These are phyloP conservation scores for Citrus mangshanensis DNA, from an alignment of 345 rosid genomes.

Conservation along the genomic window DNA sequence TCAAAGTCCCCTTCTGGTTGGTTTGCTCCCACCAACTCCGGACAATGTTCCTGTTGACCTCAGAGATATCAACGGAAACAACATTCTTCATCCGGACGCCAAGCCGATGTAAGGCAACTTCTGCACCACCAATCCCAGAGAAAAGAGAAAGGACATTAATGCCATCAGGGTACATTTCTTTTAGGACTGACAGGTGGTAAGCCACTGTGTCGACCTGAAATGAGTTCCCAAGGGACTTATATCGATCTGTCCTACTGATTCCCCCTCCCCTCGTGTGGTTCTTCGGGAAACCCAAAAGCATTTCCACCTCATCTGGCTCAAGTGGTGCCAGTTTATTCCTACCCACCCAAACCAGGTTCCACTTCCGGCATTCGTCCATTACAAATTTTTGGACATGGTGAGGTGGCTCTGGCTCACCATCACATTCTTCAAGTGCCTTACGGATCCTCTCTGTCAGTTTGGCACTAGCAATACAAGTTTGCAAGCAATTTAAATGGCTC, in stretches of 20 bases:
- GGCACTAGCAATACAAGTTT: slow-evolving; percentile 69
- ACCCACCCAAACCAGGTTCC: slow-evolving; percentile 98
- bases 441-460: slow-evolving; percentile 71
- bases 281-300: slow-evolving; percentile 83
- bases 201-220: slow-evolving; percentile 98
- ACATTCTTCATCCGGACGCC: slow-evolving; percentile 65
- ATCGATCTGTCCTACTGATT: slow-evolving; percentile 72
- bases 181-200: slow-evolving; percentile 71
- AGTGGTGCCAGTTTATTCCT: slow-evolving; percentile 81
- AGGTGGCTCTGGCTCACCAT: slow-evolving; percentile 72
- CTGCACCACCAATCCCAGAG: slow-evolving; percentile 94
- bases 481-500: slow-evolving; percentile 74
- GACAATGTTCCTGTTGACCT: slow-evolving; percentile 54
- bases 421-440: slow-evolving; percentile 44
- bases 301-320: slow-evolving; percentile 87
- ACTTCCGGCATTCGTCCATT: slow-evolving; percentile 64
- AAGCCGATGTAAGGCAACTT: slow-evolving; percentile 82
- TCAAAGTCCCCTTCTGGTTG: slow-evolving; percentile 65
- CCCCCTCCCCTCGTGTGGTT: slow-evolving; percentile 99
- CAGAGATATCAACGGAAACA: slow-evolving; percentile 70
- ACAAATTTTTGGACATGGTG: slow-evolving; percentile 44
- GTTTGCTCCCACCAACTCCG: slow-evolving; percentile 93
- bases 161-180: slow-evolving; percentile 58
- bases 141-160: slow-evolving; percentile 76
- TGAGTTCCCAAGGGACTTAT: slow-evolving; percentile 89